phyloP scores from a whole-genome alignment of 108 stramenopile species.

The Discostella stelligeroides region DNA sequence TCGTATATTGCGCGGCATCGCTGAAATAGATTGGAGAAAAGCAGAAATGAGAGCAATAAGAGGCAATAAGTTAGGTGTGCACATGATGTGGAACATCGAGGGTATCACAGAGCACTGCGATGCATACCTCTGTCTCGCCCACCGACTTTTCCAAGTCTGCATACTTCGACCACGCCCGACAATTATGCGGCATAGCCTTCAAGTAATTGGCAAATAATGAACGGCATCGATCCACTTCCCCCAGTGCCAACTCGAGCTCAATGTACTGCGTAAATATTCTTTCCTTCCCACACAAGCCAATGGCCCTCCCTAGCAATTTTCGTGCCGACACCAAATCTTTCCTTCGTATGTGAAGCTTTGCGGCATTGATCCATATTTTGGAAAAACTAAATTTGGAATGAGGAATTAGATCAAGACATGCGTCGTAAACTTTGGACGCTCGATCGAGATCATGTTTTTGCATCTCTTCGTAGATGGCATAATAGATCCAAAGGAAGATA shows the following conservation, averaged over 20 bases:
- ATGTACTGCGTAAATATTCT: slow-evolving; percentile 94
- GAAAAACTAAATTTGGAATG: slow-evolving; percentile 94
- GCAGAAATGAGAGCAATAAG: neutral
- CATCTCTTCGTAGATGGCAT: slow-evolving; percentile 95
- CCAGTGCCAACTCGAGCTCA: slow-evolving; percentile 93
- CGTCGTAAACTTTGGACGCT: slow-evolving; percentile 88
- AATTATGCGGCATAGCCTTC: slow-evolving; percentile 91
- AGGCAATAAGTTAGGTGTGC: neutral
- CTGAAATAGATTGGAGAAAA: slow-evolving; percentile 6
- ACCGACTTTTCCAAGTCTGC: slow-evolving; percentile 92
- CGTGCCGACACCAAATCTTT: slow-evolving; percentile 90
- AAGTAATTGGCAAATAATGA: slow-evolving; percentile 92
- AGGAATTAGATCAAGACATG: slow-evolving; percentile 89
- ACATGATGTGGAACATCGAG: neutral
- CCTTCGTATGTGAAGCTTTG: slow-evolving; percentile 92
- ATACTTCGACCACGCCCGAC: slow-evolving; percentile 90
- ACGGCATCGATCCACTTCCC: slow-evolving; percentile 98
- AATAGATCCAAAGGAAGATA: slow-evolving; percentile 98
- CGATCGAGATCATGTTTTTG: slow-evolving; percentile 73
- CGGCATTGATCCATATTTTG: slow-evolving; percentile 97
- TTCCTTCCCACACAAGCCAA: slow-evolving; percentile 95
- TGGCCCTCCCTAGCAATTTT: slow-evolving; percentile 92
- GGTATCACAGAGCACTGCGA: neutral
- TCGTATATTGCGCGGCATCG: slow-evolving; percentile 95
- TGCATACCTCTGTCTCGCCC: slow-evolving; percentile 84